phyloP scores from a whole-genome alignment of 2,329 filamentous ascomycete species.

The Endocalyx cinctus region DNA sequence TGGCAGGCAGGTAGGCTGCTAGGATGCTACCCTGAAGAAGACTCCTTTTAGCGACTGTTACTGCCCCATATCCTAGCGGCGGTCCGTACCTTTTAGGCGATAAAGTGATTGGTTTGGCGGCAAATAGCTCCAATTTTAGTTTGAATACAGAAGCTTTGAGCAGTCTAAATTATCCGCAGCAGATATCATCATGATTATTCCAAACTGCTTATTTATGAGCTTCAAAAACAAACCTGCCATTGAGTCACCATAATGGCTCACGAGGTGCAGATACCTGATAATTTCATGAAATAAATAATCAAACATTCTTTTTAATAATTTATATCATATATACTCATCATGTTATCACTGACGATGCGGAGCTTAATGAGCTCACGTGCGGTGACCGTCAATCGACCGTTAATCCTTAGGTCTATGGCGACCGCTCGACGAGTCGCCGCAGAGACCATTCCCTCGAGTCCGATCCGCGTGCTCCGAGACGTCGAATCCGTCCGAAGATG shows the following conservation, averaged over 20 bases:
- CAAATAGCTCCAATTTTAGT: no score
- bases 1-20: no score
- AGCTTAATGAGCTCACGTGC: conserved; percentile 18
- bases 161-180: conserved; percentile 25
- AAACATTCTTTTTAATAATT: conserved; percentile 2
- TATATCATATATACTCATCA: conserved; percentile 8
- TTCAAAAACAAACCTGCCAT: conserved; percentile 12
- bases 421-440: conserved; percentile 12
- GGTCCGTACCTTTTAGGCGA: no score
- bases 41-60: no score
- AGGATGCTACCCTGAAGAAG: no score
- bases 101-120: no score
- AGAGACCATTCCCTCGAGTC: conserved; percentile 50
- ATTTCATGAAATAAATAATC: conserved; percentile 12
- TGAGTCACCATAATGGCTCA: conserved; percentile 24
- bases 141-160: conserved; percentile 6
- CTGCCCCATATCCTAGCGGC: no score
- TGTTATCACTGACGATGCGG: conserved; percentile 19
- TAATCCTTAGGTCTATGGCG: conserved; percentile 18
- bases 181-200: conserved; percentile 25
- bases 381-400: conserved; percentile 3
- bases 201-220: not conserved
- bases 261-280: conserved; percentile 13
- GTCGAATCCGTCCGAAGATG: conserved; percentile 66
- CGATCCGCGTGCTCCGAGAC: conserved; percentile 71